Evolutionary conservation across 108 stramenopile species (phyloP), one percentile per base, ranked within the genome.

Genomic region (Skeletonema tropicum): DNA sequence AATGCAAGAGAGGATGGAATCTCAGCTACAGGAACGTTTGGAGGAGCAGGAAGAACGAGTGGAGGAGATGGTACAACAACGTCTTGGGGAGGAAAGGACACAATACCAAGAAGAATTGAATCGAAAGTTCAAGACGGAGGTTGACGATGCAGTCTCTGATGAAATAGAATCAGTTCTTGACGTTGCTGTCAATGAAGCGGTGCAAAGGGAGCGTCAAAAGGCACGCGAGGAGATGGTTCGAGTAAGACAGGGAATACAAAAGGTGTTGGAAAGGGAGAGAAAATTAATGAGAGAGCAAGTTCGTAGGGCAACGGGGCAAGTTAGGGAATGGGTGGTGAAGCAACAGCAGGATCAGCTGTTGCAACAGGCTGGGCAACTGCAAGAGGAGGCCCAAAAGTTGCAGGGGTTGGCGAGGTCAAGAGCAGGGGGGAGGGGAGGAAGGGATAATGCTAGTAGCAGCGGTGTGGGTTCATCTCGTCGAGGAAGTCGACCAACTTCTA

Each of bases 271-370:
- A 17, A 57, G 78, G 61, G 83, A 83, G 55, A 63, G 78, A 15
- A 68, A 66, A 32, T 59, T 74, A 72, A 83, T 83, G 77, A 79
- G 57, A 36, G 83, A 83, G 35, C 73, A 74, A 33, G 82, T 83
- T 4, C 49, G 52, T 3, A 83, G 57, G 73, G 74, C 63, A 15
- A 79, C 77, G 13, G 49, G 14, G 15, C 63, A 78, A 68, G 77
- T 74, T 6, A 64, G 72, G 29, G 78, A 79, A 15, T 78, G 77
- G 77, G 77, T 80, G 57, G 61, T 62, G 21, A 65, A 62, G 19
- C 68, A 80, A 55, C 79, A 80, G 68, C 32, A 64, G 57, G 69
- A 74, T 19, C 80, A 81, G 49, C 49, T 69, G 62, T 42, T 71
- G 38, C 46, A 66, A 45, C 71, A 59, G 73, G 71, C 64, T 62